These are phyloP conservation scores for Penicillium sclerotiorum DNA, from an alignment of 2,329 filamentous ascomycete species.

Conservation along the genomic window DNA sequence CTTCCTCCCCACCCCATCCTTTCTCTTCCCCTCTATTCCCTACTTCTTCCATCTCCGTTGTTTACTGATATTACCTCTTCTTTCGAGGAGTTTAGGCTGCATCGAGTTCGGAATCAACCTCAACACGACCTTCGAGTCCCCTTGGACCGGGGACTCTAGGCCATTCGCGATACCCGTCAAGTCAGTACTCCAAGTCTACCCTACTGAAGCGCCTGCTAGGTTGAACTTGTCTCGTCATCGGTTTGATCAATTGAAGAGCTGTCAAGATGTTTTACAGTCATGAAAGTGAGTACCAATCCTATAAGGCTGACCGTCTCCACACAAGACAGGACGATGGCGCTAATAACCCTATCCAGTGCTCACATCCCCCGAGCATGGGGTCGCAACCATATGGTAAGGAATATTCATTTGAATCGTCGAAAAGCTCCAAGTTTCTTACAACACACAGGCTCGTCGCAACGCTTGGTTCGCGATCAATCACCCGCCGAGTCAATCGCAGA, in stretches of 20 bases:
- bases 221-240: no score
- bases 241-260: neutral
- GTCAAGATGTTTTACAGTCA: constrained; percentile 90
- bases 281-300: constrained; percentile 66
- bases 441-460: constrained; percentile 82
- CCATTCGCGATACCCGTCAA: no score
- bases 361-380: constrained; percentile 82
- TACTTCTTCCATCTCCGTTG: no score
- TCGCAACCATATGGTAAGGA: constrained; percentile 87
- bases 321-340: neutral
- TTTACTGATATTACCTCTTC: no score
- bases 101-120: no score
- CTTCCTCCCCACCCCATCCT: no score
- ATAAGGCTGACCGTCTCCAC: neutral
- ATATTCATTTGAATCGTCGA: neutral
- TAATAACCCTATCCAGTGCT: constrained; percentile 59
- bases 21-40: no score
- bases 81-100: no score
- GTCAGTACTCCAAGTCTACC: no score
- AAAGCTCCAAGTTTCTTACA: neutral
- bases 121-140: no score
- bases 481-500: constrained; percentile 77
- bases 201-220: no score
- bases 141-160: no score
- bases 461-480: constrained; percentile 70